A percentile compares a stretch with the other conserved stretches of the same genome.
Conservation (phyloP, 768 basidiomycete genomes). For the Boletus reticuloceps region DNA sequence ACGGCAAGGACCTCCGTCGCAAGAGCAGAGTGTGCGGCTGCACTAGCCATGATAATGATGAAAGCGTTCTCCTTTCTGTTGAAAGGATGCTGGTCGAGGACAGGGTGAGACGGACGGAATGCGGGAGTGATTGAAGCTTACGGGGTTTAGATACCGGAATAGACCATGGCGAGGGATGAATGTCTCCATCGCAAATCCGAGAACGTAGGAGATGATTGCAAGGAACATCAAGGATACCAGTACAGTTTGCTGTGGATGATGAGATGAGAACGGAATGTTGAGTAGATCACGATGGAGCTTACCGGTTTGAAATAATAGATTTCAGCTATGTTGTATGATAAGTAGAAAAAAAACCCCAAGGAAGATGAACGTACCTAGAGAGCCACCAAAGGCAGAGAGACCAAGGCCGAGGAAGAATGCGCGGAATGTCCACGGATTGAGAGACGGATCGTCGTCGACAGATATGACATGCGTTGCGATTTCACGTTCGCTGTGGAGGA, state of each 20-base stretch:
- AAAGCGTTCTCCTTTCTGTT: conserved; percentile 61
- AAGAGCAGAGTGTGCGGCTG: conserved; percentile 53
- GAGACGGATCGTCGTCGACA: conserved; percentile 32
- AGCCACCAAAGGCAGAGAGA: conserved; percentile 49
- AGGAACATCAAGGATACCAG: conserved; percentile 53
- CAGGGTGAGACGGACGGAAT: neutral
- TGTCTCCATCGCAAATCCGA: conserved; percentile 48
- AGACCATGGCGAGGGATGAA: conserved; percentile 43
- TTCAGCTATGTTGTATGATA: conserved; percentile 36
- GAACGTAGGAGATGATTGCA: conserved; percentile 46
- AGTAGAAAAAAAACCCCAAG: neutral
- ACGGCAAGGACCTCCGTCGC: conserved; percentile 54
- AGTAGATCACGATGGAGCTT: neutral
- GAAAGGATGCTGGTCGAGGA: conserved; percentile 43
- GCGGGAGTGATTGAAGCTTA: neutral
- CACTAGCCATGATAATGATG: conserved; percentile 55
- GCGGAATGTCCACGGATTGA: conserved; percentile 38
- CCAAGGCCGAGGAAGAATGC: conserved; percentile 53
- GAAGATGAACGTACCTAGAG: conserved; percentile 37
- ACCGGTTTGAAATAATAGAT: conserved; percentile 64
- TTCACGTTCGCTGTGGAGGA: conserved; percentile 44
- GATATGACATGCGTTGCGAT: conserved; percentile 47
- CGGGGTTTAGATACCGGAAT: conserved; percentile 54
- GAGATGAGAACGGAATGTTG: neutral
- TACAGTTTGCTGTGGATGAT: conserved; percentile 44